Base-by-base conservation (phyloP, 257 asterid species). In the Scutellaria barbata region DNA sequence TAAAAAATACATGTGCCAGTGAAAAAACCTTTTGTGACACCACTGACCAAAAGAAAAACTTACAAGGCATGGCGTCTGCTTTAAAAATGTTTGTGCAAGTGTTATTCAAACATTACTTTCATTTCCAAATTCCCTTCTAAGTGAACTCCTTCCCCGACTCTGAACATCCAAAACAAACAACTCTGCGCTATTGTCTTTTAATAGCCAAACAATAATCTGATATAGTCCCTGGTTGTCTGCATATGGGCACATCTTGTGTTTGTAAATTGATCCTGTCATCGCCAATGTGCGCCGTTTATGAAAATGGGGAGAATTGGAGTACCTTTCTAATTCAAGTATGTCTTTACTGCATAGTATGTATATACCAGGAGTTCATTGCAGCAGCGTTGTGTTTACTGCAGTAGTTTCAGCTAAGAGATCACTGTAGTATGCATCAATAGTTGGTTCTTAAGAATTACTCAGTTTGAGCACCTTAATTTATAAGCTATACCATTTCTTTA, bases 401-500 rank as follows among this genome's bases (percentile, higher is more conserved):
- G 9, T 54, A 2, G 51, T 53, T 30, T 53, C 10, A 14, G 55
- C 53, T 12, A n/a, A 41, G 65, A 48, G 48, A 43, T 69, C 61
- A n/a, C 8, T 9, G 4, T 58, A 18, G 33, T 46, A 10, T 22
- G 67, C 14, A 18, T 72, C 60, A 10, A 46, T 37, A 53, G 25
- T 66, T 58, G 25, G 25, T 37, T 69, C 68, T 22, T 40, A 12
- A 67, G 22, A 55, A 17, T 64, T 68, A 58, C 66, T 47, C 70
- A 10, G 58, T 68, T 69, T 66, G 71, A 22, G 65, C 66, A 33
- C 64, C 65, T 71, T 54, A 62, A 63, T 53, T 25, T 73, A 55
- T 63, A 42, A 20, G 33, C 53, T 41, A 6, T 51, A 63, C 37
- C 50, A 12, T 71, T 82, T 66, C 8, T 60, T 69, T 83, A 89